Evolutionary conservation across 202 grass and related monocot species (phyloP).

Genomic region (Schoenoplectus tabernaemontani): DNA sequence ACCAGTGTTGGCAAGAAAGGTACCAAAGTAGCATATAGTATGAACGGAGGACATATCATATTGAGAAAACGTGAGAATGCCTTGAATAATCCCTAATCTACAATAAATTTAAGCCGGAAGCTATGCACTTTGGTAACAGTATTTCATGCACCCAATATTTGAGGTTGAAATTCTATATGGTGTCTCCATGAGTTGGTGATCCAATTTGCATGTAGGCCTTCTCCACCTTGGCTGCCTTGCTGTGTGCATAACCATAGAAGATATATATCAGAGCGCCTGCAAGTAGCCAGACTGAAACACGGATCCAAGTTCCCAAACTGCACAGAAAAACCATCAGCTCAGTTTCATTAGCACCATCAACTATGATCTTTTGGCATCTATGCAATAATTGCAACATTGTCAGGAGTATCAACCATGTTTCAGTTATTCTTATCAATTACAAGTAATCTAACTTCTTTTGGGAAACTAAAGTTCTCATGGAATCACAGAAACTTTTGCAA

Average conservation of each 20-base stretch:
- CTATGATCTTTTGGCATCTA: not conserved
- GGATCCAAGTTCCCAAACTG: conserved; percentile 63
- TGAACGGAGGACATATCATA: not conserved
- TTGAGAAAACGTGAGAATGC: not conserved
- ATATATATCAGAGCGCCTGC: conserved; percentile 57
- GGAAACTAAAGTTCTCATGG: not conserved
- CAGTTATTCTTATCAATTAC: not conserved
- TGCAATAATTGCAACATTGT: not conserved
- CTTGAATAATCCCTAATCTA: not conserved
- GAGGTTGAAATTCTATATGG: not conserved
- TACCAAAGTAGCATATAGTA: not conserved
- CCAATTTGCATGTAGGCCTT: conserved; percentile 9
- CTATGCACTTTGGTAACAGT: not conserved
- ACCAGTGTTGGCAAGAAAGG: not conserved
- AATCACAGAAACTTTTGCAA: not conserved
- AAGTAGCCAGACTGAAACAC: conserved; percentile 60
- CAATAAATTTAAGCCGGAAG: not conserved
- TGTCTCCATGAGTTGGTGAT: conserved; percentile 8
- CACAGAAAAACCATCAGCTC: not conserved
- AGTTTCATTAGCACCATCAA: not conserved
- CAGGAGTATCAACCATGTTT: not conserved
- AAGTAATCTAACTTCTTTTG: not conserved
- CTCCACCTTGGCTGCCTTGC: conserved; percentile 16
- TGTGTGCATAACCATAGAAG: conserved; percentile 64
- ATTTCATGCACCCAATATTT: not conserved